phyloP scores from a whole-genome alignment of 2,329 filamentous ascomycete species.

The Colletotrichum filicis region DNA sequence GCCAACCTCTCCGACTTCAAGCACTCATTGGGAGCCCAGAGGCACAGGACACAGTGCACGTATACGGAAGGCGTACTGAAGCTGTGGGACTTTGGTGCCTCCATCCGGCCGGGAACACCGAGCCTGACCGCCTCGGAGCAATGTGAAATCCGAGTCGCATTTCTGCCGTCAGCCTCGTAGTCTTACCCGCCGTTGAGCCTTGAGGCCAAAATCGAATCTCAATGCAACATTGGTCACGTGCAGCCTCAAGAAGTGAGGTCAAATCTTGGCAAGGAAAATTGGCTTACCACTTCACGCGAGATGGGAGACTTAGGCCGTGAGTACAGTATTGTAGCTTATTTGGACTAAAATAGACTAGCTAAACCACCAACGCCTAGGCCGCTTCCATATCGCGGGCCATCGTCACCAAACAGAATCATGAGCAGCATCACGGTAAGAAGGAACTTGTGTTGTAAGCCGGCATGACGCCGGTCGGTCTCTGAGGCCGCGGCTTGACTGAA shows the following conservation, averaged over 20 bases:
- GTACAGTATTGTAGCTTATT: slow-evolving; percentile 1
- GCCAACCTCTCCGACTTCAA: background rate
- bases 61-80: background rate
- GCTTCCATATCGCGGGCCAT: background rate
- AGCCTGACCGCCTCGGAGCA: slow-evolving; percentile 30
- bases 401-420: slow-evolving; percentile 8
- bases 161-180: background rate
- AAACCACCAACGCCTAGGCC: slow-evolving; percentile 17
- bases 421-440: slow-evolving; percentile 49
- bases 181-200: background rate
- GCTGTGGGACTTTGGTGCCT: slow-evolving; percentile 15
- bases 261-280: too few species aligned
- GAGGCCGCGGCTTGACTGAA: slow-evolving; percentile 74
- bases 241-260: background rate
- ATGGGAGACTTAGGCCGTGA: background rate
- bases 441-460: slow-evolving; percentile 63
- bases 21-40: background rate
- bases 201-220: background rate
- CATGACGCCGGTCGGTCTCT: slow-evolving; percentile 78
- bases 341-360: slow-evolving; percentile 22
- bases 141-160: slow-evolving; percentile 14
- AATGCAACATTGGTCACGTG: background rate
- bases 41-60: background rate
- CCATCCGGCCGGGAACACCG: slow-evolving; percentile 24
- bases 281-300: background rate